Conservation (phyloP, 768 basidiomycete genomes). For the Lactifluus piperatus region DNA sequence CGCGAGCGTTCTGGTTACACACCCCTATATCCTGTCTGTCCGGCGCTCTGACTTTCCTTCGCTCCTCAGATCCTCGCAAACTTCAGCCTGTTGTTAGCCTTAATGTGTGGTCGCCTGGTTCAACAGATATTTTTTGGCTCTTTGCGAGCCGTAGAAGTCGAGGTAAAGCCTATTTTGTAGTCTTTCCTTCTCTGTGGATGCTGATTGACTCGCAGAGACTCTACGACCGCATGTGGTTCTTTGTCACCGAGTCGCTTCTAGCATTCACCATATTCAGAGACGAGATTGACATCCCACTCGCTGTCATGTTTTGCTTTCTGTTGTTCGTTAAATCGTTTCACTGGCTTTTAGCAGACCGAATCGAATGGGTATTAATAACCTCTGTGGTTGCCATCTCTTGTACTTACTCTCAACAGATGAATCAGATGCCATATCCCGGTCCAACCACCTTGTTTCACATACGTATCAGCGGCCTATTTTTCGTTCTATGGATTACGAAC, state of each 20-base stretch:
- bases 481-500: constrained; percentile 69
- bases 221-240: constrained; percentile 95
- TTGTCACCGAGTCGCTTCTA: constrained; percentile 90
- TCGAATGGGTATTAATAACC: constrained; percentile 76
- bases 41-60: not conserved
- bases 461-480: constrained; percentile 67
- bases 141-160: constrained; percentile 80
- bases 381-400: not conserved
- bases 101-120: constrained; percentile 66
- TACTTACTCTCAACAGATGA: constrained; percentile 59
- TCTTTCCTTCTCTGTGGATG: not conserved
- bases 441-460: constrained; percentile 78
- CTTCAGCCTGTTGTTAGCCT: constrained; percentile 70
- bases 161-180: constrained; percentile 43
- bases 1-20: constrained; percentile 79
- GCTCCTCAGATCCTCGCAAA: constrained; percentile 74
- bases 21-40: not conserved
- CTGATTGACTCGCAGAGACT: constrained; percentile 55
- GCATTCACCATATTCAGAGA: constrained; percentile 97
- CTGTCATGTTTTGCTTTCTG: constrained; percentile 88
- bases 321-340: constrained; percentile 97
- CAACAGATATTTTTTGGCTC: constrained; percentile 90
- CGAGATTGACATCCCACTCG: constrained; percentile 89
- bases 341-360: constrained; percentile 91
- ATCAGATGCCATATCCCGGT: constrained; percentile 85